phyloP scores from a whole-genome alignment of 306 rosid genomes.

The Acacia acuminata region DNA sequence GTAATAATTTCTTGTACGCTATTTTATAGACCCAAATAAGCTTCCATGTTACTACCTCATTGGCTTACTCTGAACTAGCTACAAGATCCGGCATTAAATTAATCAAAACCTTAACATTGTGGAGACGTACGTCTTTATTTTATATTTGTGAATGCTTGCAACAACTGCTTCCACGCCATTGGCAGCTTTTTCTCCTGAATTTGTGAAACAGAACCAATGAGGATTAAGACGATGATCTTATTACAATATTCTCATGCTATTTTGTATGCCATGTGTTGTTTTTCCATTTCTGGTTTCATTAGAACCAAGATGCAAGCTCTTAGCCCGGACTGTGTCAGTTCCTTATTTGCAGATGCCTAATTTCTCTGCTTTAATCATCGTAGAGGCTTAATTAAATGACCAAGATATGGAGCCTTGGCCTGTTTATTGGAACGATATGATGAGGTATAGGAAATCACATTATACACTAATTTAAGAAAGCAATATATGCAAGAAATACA shows the following conservation, averaged over 20 bases:
- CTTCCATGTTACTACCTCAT: not conserved
- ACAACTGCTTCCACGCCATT: not conserved
- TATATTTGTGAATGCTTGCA: not conserved
- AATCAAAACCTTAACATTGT: not conserved
- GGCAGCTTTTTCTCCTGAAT: conserved; percentile 16
- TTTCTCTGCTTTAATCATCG: not conserved
- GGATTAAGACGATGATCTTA: not conserved
- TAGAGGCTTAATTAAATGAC: not conserved
- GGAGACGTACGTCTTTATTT: not conserved
- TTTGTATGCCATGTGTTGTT: conserved; percentile 36
- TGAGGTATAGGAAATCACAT: not conserved
- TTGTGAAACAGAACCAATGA: conserved; percentile 18
- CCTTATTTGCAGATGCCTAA: conserved; percentile 23
- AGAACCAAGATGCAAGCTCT: conserved; percentile 13
- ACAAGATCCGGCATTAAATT: not conserved
- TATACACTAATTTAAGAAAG: not conserved
- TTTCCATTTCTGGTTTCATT: conserved; percentile 21
- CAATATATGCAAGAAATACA: not conserved
- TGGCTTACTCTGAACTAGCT: not conserved
- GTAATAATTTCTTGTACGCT: not conserved
- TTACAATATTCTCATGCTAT: conserved; percentile 1
- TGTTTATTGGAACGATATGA: not conserved
- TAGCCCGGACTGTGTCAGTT: conserved; percentile 24
- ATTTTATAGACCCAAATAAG: not conserved
- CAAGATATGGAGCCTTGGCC: not conserved